Evolutionary conservation across 176 grass and related monocot genomes (phyloP), one percentile per base, ranked within the genome.

Genomic region (Oryza longistaminata): DNA sequence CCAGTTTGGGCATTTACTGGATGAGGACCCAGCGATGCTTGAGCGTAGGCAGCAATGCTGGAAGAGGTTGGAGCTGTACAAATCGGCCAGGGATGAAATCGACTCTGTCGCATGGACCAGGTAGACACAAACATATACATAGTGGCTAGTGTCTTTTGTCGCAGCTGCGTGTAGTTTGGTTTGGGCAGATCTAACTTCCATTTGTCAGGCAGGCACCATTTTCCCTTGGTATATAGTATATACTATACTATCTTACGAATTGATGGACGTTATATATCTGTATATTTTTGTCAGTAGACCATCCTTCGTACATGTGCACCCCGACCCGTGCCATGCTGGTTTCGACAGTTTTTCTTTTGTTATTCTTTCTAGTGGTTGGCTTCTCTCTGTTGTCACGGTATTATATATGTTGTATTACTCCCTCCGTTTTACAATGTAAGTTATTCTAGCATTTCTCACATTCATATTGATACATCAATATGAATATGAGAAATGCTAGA

Each of bases 1-100:
- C 31, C 78, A 95, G 34, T 74, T 95, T n/a, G 93, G 52, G 16
- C 43, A 60, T n/a, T 73, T 95, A 66, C 70, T 92, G 65, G 90
- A 95, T 49, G 93, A 95, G 78, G 90, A 95, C 72, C 90, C 90
- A 6, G 78, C 93, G 3, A 75, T 92, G 88, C 90, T 95, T 83
- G 93, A 85, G 29, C 86, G 82, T 26, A 81, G 93, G 70, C 68
- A 84, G 52, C 88, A 92, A 55, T 88, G 74, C 68, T 86, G 71
- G 24, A 90, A 85, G 87, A 92, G 90, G 85, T 90, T 95, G 19
- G 92, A 95, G 82, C 71, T 95, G 55, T 95, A 92, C 70, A 85
- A 84, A 73, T 79, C 87, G 10, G 93, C 90, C 1, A 89, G 88
- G 53, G 83, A 95, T 34, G 93, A 95, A 25, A 81, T 95, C 49